phyloP scores from a whole-genome alignment of 306 rosid genomes.

The Fragaria ananassa region DNA sequence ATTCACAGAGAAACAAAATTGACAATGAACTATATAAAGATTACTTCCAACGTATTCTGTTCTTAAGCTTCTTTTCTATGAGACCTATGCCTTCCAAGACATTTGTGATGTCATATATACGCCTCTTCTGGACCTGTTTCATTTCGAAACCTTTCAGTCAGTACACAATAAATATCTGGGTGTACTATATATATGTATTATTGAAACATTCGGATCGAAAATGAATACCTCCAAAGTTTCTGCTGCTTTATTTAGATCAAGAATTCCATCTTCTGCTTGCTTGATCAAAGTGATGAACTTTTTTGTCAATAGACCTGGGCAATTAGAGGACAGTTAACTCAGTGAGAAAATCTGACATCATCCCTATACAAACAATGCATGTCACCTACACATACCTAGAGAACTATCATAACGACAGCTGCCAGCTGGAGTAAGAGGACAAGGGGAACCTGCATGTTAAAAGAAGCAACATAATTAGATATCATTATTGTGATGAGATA shows the following conservation, averaged over 20 bases:
- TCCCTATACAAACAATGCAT: constrained; percentile 18
- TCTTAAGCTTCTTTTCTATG: constrained; percentile 92
- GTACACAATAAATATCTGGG: constrained; percentile 8
- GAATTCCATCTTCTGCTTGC: constrained; percentile 91
- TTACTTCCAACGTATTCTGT: constrained; percentile 97
- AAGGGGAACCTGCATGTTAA: constrained; percentile 64
- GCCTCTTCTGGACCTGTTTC: constrained; percentile 90
- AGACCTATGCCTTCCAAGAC: constrained; percentile 99
- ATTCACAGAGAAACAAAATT: constrained; percentile 13
- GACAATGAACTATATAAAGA: constrained; percentile 25
- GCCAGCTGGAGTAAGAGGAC: constrained; percentile 87
- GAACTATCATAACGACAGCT: constrained; percentile 96
- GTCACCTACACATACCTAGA: constrained; percentile 50
- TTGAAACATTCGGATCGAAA: constrained; percentile 15
- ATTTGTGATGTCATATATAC: constrained; percentile 97
- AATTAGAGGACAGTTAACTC: constrained; percentile 37
- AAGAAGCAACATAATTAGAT: neutral
- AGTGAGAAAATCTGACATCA: constrained; percentile 23
- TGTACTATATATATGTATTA: neutral
- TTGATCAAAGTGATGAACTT: constrained; percentile 90
- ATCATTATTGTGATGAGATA: neutral
- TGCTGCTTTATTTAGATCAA: constrained; percentile 95
- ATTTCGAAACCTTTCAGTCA: constrained; percentile 26
- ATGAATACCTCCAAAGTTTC: constrained; percentile 77
- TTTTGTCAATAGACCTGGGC: constrained; percentile 88